Conservation (phyloP, 148 eudicot species). For the Gaultheria prostrata region DNA sequence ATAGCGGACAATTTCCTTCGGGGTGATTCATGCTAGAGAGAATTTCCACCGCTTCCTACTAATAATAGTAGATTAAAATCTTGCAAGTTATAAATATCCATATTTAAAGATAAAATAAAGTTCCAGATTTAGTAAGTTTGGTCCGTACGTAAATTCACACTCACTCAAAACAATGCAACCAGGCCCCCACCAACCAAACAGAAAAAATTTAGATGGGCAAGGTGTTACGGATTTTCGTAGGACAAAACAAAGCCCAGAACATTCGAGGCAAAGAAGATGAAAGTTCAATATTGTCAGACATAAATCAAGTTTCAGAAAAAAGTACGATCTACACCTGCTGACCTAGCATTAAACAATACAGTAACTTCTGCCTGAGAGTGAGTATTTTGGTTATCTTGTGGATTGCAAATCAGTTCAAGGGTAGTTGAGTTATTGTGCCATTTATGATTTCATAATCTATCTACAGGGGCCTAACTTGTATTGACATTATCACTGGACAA, state of each 20-base stretch:
- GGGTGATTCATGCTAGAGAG: constrained; percentile 92
- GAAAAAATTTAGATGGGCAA: background rate
- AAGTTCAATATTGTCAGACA: background rate
- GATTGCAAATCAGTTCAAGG: background rate
- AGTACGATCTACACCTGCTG: background rate
- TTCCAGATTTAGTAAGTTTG: background rate
- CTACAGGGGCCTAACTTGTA: background rate
- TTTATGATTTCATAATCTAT: background rate
- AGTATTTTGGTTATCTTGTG: background rate
- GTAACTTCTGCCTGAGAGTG: background rate
- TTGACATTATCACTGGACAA: background rate
- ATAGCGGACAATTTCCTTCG: constrained; percentile 89
- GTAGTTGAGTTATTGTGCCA: background rate
- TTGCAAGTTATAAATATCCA: constrained; percentile 12
- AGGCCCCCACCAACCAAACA: background rate
- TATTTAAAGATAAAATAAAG: background rate
- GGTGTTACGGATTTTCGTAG: background rate
- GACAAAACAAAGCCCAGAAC: background rate
- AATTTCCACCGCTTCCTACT: constrained; percentile 85
- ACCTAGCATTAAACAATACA: background rate
- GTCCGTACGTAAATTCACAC: background rate
- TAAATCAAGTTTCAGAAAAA: background rate
- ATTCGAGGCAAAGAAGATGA: background rate
- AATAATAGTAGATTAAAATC: constrained; percentile 24
- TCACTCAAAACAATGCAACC: background rate